Percentiles rank a stretch among this genome's conserved stretches.
Conservation (phyloP, 2,329 filamentous ascomycete species). For the Aspergillus quadrilineatus region DNA sequence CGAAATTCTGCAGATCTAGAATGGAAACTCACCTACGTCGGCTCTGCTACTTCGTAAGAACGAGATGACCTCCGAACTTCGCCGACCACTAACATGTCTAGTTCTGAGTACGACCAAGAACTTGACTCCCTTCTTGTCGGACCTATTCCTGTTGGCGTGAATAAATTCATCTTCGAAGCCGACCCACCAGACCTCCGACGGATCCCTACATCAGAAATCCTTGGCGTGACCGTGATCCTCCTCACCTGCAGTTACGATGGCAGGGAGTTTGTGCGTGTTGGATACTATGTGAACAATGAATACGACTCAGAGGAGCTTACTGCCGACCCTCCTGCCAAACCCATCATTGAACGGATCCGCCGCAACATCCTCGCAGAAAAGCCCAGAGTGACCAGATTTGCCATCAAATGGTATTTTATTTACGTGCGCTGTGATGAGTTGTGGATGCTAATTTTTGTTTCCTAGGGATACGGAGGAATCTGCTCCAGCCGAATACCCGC, state of each 20-base stretch:
- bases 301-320: constrained; percentile 90
- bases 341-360: constrained; percentile 84
- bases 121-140: constrained; percentile 95
- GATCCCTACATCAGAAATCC: constrained; percentile 91
- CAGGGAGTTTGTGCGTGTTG: constrained; percentile 94
- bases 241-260: constrained; percentile 95
- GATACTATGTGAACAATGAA: constrained; percentile 99
- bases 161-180: constrained; percentile 98
- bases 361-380: constrained; percentile 96
- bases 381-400: constrained; percentile 93
- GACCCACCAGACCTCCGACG: constrained; percentile 85
- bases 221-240: constrained; percentile 95
- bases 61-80: background rate
- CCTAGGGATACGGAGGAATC: constrained; percentile 94
- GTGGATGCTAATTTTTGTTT: constrained; percentile 3
- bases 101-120: constrained; percentile 96
- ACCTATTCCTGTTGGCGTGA: constrained; percentile 94
- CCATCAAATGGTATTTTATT: constrained; percentile 85
- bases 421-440: background rate
- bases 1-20: constrained; percentile 70
- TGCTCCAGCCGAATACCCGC: constrained; percentile 91
- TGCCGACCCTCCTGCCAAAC: constrained; percentile 86
- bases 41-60: constrained; percentile 89
- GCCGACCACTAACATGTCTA: constrained; percentile 42
- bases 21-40: constrained; percentile 99